Evolutionary conservation across 2,329 filamentous ascomycete species (phyloP), one percentile per base, ranked within the genome.

Genomic region (Clonostachys rhizophaga): DNA sequence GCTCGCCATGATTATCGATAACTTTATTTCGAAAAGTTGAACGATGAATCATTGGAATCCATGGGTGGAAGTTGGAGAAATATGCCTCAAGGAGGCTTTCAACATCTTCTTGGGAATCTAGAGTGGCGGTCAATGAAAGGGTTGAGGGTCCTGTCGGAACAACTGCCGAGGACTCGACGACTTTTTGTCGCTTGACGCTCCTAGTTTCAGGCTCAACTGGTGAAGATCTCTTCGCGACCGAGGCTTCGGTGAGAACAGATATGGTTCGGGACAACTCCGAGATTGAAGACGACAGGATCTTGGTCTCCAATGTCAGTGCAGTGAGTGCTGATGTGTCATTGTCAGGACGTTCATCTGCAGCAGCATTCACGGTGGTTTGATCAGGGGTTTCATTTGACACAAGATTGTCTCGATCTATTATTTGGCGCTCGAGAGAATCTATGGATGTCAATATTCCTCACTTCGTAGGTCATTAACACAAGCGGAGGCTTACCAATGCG

Each of bases 31-130:
- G 54, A 36, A 66, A 65, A 3, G 53, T 47, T 0, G 52, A 55
- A 43, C 63, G 55, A 45, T 68, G 65, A 7, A 69, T 46, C 16
- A 70, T 66, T 1, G 65, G 66, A 6, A 68, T 67, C 63, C 67
- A 71, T 8, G 68, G 68, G 36, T 71, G 68, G 6, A 70, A 58
- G n/a, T 58, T 47, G 6, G 53, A 51, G 47, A 71, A 70, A 47
- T 70, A 66, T 8, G 45, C 46, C 16, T 58, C 53, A 10, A 60
- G 47, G 4, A 57, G 17, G 9, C 53, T 47, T n/a, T 55, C 56
- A 6, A 59, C 43, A 4, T 42, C 12, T 6, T 43, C 44, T 5
- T 37, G 17, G 7, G 50, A 42, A 5, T 52, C 54, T 7, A 57
- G 43, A n/a, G 44, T 59, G 14, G 58, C 56, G 6, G 62, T 49